Evolutionary conservation across 148 eudicot species (phyloP).

Genomic region (Rheum nobile): DNA sequence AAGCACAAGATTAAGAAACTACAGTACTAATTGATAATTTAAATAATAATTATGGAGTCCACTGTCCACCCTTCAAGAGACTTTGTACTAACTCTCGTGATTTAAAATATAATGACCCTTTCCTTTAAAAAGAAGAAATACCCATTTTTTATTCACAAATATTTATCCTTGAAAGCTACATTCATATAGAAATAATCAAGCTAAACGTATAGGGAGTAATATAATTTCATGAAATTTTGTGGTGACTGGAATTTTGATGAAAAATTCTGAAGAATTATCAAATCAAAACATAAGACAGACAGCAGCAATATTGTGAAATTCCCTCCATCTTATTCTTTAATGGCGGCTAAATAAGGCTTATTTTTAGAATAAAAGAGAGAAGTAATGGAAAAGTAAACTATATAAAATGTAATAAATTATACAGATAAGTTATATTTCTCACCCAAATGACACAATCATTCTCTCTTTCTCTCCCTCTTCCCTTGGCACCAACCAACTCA

Average conservation of each 20-base stretch:
- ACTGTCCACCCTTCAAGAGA: neutral
- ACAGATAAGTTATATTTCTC: neutral
- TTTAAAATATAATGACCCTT: neutral
- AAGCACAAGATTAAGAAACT: neutral
- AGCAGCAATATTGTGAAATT: neutral
- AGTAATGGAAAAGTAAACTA: neutral
- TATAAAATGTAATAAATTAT: neutral
- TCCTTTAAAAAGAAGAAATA: neutral
- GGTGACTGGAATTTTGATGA: neutral
- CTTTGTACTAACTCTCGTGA: neutral
- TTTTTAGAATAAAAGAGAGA: neutral
- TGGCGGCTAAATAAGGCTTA: neutral
- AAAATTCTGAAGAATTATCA: neutral
- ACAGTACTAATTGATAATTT: too few relatives aligned
- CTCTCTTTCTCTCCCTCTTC: neutral
- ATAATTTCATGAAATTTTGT: neutral
- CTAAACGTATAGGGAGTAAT: neutral
- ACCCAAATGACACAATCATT: neutral
- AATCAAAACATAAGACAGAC: neutral
- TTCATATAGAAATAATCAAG: neutral
- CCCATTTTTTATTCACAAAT: neutral
- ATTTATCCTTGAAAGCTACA: neutral
- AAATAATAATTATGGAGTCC: neutral
- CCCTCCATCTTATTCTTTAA: neutral
- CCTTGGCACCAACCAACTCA: conserved; percentile 2